Evolutionary conservation across 139 green algal genomes (phyloP).

Genomic region (Ettlia oleoabundans): DNA sequence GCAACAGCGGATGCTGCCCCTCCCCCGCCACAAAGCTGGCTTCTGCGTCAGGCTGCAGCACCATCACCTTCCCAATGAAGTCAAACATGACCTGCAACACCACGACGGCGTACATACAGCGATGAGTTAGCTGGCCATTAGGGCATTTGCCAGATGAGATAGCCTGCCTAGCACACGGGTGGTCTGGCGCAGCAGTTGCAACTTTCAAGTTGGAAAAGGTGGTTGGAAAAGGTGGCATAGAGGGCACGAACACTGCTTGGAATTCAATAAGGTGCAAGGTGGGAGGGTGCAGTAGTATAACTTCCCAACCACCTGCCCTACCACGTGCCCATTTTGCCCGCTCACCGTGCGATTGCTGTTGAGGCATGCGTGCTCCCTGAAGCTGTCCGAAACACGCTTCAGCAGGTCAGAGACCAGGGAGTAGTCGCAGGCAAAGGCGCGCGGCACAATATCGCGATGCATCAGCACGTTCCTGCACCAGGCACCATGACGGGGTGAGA

Average conservation of each 20-base stretch:
- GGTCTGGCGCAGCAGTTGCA: neutral
- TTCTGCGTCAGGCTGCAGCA: conserved; percentile 86
- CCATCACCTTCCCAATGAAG: conserved; percentile 83
- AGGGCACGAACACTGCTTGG: too few relatives aligned
- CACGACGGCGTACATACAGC: neutral
- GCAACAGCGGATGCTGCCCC: conserved; percentile 85
- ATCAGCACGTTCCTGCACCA: conserved; percentile 86
- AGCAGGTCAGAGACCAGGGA: conserved; percentile 82
- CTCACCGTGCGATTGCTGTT: conserved; percentile 46
- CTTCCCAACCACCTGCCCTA: too few relatives aligned
- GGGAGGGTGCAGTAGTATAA: too few relatives aligned
- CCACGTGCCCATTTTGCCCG: too few relatives aligned
- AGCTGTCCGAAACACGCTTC: conserved; percentile 58
- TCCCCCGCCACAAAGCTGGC: conserved; percentile 62
- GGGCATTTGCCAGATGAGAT: too few relatives aligned
- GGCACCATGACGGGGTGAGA: too few relatives aligned
- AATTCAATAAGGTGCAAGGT: too few relatives aligned
- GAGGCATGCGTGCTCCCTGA: conserved; percentile 84
- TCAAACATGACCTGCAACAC: conserved; percentile 84
- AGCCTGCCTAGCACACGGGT: too few relatives aligned
- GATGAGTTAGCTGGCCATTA: too few relatives aligned
- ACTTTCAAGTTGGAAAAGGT: too few relatives aligned
- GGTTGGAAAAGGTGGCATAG: too few relatives aligned
- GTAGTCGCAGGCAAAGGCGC: conserved; percentile 98
- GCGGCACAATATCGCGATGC: conserved; percentile 93